Base-by-base conservation (phyloP, 2,329 filamentous ascomycete species). In the Neofusicoccum ribis region DNA sequence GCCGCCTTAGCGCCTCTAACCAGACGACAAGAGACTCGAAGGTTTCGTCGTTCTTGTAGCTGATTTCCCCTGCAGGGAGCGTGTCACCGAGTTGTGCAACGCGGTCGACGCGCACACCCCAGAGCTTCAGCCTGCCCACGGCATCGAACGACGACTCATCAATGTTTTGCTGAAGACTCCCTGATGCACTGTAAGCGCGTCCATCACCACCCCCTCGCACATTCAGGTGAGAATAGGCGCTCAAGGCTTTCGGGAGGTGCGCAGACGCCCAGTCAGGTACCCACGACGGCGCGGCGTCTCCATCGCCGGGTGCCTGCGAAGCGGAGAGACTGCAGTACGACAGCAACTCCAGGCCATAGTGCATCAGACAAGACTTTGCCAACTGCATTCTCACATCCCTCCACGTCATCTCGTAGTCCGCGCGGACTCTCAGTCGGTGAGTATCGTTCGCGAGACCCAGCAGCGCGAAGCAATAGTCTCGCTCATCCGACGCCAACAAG, bases 381-480 rank as follows among this genome's bases (percentile, higher is more conserved):
- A 65, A 23, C 5, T 41, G 23, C 11, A 50, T 9, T 9, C 20
- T 39, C 31, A 65, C 46, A 5, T 51, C 31, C 6, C 11, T 34
- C 51, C 51, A 58, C 2, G 31, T 36, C 11, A 27, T 44, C 20
- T 54, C 43, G 20, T 65, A 65, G 15, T 65, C 37, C 8, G 37
- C 43, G 8, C 37, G 34, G 1, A 59, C n/a, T 6, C 27, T 34
- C 31, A 59, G 44, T 5, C 15, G 12, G 4, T 49, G 20, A 2
- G 20, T 20, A 17, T 59, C 63, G 3, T n/a, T 44, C 17, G 52
- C 51, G 2, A 65, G 36, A n/a, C 63, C 63, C 17, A 65, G 20
- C 37, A 65, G 20, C 9, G 51, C 63, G 34, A 59, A 65, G 43
- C 44, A 37, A 23, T 46, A 59, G n/a, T 59, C 52, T 14, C 63